These are phyloP conservation scores for Hypoxylon fuscum DNA, from an alignment of 495 filamentous ascomycete genomes.

Conservation along the genomic window DNA sequence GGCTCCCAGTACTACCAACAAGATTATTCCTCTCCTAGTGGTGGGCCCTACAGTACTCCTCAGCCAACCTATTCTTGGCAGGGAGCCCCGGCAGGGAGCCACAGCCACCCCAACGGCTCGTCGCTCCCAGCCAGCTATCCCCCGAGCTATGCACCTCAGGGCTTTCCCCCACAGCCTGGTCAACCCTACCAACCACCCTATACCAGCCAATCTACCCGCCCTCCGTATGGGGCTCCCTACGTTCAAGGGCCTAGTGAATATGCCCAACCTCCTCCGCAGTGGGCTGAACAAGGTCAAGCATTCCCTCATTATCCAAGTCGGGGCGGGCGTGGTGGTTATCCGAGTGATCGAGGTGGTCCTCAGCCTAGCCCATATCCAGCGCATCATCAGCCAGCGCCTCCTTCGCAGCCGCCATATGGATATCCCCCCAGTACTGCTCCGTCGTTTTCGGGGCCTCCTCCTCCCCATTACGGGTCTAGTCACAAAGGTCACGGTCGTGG, in stretches of 20 bases:
- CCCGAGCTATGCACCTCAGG: slow-evolving; percentile 61
- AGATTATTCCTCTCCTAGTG: slow-evolving; percentile 36
- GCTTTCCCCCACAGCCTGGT: slow-evolving; percentile 49
- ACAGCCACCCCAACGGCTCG: slow-evolving; percentile 45
- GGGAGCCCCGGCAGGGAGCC: slow-evolving; percentile 43
- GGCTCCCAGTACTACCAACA: slow-evolving; percentile 40
- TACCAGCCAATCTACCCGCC: slow-evolving; percentile 39
- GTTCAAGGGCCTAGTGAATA: slow-evolving; percentile 41
- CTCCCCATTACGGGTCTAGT: slow-evolving; percentile 54
- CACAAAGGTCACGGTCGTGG: slow-evolving; percentile 58
- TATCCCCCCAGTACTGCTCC: slow-evolving; percentile 48
- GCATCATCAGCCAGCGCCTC: slow-evolving; percentile 40
- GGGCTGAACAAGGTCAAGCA: slow-evolving; percentile 39
- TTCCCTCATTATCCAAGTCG: slow-evolving; percentile 38
- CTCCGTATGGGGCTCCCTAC: slow-evolving; percentile 46
- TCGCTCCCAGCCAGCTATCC: slow-evolving; percentile 60
- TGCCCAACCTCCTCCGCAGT: slow-evolving; percentile 45
- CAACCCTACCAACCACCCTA: slow-evolving; percentile 45
- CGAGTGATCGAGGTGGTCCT: slow-evolving; percentile 46
- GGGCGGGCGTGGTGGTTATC: slow-evolving; percentile 41
- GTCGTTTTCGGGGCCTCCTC: slow-evolving; percentile 47
- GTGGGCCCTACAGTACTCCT: slow-evolving; percentile 38
- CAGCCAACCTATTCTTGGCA: slow-evolving; percentile 50
- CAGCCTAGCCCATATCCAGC: slow-evolving; percentile 26
- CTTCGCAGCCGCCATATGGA: slow-evolving; percentile 46